Evolutionary conservation across 192 early-diverging fungal species (phyloP).

Genomic region (Coemansia nantahalensis): DNA sequence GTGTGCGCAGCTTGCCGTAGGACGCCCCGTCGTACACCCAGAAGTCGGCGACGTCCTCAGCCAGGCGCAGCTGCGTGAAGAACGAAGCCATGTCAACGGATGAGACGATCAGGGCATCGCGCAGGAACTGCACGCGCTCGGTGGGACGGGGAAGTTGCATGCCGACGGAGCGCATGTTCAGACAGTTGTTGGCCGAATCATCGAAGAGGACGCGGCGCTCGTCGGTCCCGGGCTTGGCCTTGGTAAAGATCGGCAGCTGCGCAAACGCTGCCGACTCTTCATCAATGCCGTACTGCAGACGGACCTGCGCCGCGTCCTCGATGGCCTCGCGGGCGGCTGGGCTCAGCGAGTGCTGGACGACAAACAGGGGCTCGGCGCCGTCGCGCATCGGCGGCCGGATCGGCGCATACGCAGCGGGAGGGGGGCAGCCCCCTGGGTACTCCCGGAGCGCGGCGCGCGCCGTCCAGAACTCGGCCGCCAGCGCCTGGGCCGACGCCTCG

Average conservation of each 20-base stretch:
- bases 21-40: slow-evolving; percentile 2
- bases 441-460: slow-evolving; percentile 7
- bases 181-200: slow-evolving; percentile 7
- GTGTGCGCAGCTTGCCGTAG: slow-evolving; percentile 1
- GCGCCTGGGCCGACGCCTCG: not conserved
- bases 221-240: slow-evolving; percentile 13
- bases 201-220: slow-evolving; percentile 17
- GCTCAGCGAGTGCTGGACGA: slow-evolving; percentile 10
- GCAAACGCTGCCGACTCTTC: slow-evolving; percentile 3
- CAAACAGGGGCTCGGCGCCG: not conserved
- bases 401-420: slow-evolving; percentile 8
- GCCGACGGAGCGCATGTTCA: slow-evolving; percentile 21
- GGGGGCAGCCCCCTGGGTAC: slow-evolving; percentile 23
- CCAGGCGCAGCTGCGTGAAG: slow-evolving; percentile 4
- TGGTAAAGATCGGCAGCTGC: slow-evolving; percentile 12
- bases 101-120: not conserved
- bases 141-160: slow-evolving; percentile 8
- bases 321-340: not conserved
- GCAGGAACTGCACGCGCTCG: slow-evolving; percentile 7
- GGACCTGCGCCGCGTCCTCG: not conserved
- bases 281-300: slow-evolving; percentile 18
- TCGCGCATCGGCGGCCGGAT: slow-evolving; percentile 12
- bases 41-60: not conserved
- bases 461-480: slow-evolving; percentile 3
- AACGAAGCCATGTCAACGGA: slow-evolving; percentile 1